These are phyloP conservation scores for Lentinula sp. DNA, from an alignment of 768 basidiomycete species.

Conservation along the genomic window DNA sequence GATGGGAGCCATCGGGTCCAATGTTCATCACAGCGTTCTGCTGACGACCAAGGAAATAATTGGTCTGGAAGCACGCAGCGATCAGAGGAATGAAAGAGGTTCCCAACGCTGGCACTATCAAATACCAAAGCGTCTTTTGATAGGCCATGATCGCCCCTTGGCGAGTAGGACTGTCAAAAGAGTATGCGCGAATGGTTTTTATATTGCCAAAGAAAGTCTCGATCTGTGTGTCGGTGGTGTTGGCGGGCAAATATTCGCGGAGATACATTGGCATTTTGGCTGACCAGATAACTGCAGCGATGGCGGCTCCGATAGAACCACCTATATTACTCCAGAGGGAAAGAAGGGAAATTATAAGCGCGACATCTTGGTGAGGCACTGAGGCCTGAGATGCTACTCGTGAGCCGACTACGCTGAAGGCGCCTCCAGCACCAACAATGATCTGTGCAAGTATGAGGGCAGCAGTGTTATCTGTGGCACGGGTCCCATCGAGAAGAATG, in stretches of 20 bases:
- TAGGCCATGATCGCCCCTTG: conserved; percentile 17
- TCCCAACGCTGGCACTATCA: conserved; percentile 21
- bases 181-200: conserved; percentile 5
- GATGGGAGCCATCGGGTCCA: conserved; percentile 2
- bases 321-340: conserved; percentile 44
- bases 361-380: conserved; percentile 39
- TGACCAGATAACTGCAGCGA: conserved; percentile 20
- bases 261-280: conserved; percentile 18
- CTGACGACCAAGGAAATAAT: conserved; percentile 24
- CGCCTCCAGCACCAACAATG: conserved; percentile 46
- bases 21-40: conserved; percentile 26
- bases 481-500: conserved; percentile 7
- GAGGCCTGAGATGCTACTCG: conserved; percentile 24
- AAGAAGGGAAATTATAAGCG: conserved; percentile 40
- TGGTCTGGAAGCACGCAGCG: too few species aligned
- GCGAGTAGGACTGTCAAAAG: neutral
- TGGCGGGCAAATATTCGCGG: conserved; percentile 13
- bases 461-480: conserved; percentile 13
- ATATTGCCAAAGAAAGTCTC: conserved; percentile 14
- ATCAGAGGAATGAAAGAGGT: conserved; percentile 15
- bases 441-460: conserved; percentile 42
- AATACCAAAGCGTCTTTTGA: conserved; percentile 13
- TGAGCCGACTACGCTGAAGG: conserved; percentile 38
- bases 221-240: conserved; percentile 10
- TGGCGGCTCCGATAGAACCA: conserved; percentile 36